phyloP scores from a whole-genome alignment of 2,329 filamentous ascomycete genomes.

The Proliferodiscus dingleyae region DNA sequence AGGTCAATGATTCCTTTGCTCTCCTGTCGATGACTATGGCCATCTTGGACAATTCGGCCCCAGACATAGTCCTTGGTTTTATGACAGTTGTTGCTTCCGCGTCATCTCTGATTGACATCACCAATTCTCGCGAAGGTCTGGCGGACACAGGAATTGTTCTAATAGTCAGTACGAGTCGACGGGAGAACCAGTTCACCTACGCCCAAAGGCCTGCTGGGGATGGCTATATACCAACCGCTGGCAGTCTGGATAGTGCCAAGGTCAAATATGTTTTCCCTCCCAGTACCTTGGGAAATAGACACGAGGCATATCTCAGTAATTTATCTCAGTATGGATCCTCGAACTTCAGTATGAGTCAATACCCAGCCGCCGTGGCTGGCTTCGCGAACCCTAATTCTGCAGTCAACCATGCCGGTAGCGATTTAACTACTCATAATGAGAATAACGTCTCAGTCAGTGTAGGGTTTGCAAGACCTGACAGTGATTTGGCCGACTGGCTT shows the following conservation, averaged over 20 bases:
- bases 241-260: conserved; percentile 37
- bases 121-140: conserved; percentile 63
- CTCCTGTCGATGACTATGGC: conserved; percentile 78
- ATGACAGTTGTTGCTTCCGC: conserved; percentile 76
- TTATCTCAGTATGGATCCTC: conserved; percentile 29
- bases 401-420: conserved; percentile 64
- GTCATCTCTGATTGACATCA: conserved; percentile 55
- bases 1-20: conserved; percentile 61
- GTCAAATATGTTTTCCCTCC: conserved; percentile 62
- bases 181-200: conserved; percentile 59
- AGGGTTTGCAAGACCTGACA: conserved; percentile 71
- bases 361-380: conserved; percentile 57
- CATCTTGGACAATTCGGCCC: conserved; percentile 61
- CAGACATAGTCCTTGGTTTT: conserved; percentile 68
- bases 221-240: conserved; percentile 37
- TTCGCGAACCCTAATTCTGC: conserved; percentile 47
- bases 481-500: conserved; percentile 71
- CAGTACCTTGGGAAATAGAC: conserved; percentile 38
- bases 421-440: conserved; percentile 69
- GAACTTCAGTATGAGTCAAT: conserved; percentile 56
- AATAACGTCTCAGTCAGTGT: conserved; percentile 65
- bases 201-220: conserved; percentile 42
- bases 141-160: conserved; percentile 65
- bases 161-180: conserved; percentile 61
- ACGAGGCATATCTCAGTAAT: conserved; percentile 37